These are phyloP conservation scores for Coleophoma crateriformis DNA, from an alignment of 2,329 filamentous ascomycete genomes.

Conservation along the genomic window DNA sequence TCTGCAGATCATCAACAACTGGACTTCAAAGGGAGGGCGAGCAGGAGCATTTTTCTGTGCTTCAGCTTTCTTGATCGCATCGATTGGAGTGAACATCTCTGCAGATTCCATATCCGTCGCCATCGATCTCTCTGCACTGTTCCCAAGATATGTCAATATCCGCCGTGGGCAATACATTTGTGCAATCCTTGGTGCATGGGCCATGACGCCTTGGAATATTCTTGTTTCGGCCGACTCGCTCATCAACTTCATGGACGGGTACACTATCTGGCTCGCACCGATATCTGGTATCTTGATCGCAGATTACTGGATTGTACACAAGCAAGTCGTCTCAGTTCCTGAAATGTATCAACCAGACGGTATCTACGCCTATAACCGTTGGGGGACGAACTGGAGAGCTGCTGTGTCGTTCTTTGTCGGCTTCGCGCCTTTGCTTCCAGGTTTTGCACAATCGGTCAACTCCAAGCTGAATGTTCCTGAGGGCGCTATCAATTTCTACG, in stretches of 20 bases:
- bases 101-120: conserved; percentile 27
- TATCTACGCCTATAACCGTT: conserved; percentile 9
- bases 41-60: conserved; percentile 13
- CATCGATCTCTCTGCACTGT: conserved; percentile 34
- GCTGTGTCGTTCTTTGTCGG: conserved; percentile 9
- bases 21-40: conserved; percentile 15
- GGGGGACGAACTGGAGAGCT: conserved; percentile 1
- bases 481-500: conserved; percentile 6
- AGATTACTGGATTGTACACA: conserved; percentile 27
- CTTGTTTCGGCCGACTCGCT: conserved; percentile 14
- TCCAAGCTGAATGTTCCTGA: not conserved
- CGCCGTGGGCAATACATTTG: conserved; percentile 35
- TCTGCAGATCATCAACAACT: conserved; percentile 8
- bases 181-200: conserved; percentile 32
- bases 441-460: conserved; percentile 5
- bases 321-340: conserved; percentile 20
- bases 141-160: conserved; percentile 43
- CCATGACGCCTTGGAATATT: conserved; percentile 39
- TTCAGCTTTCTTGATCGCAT: conserved; percentile 12
- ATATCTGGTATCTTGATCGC: conserved; percentile 28
- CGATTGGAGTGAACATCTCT: conserved; percentile 30
- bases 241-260: conserved; percentile 1
- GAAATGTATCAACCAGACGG: conserved; percentile 19
- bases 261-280: conserved; percentile 28
- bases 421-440: conserved; percentile 19